Evolutionary conservation across 192 early-diverging fungal genomes (phyloP), one percentile per base, ranked within the genome.

Genomic region (Coemansia umbellata): DNA sequence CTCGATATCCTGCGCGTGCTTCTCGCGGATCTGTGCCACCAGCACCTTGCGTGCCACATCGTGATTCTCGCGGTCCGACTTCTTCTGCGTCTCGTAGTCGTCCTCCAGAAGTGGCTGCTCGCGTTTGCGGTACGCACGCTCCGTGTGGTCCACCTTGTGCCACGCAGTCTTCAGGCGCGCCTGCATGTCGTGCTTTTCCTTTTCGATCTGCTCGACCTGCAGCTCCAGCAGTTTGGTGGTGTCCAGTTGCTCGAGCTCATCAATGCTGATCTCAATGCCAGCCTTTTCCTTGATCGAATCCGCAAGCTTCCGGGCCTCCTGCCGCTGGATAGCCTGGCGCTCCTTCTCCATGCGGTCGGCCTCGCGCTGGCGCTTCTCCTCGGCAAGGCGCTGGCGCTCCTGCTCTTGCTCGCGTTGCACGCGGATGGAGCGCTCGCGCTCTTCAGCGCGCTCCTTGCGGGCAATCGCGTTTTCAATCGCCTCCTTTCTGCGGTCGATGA

Each of bases 31-130:
- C 36, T 85, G 72, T 33, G 81, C 83, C n/a, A 85, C 63, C 47
- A 84, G 80, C 21, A 84, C 84, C 65, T 85, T 83, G 58, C 80
- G 71, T 23, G 88, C 82, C 33, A 81, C 85, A 23, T 89, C 84
- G 68, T 93, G 83, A 69, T 82, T 83, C 39, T 86, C 87, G 55
- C 74, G 73, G 68, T 98, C 97, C n/a, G 62, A 67, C 70, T 80
- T 80, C 73, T 90, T 91, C 73, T 98, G 95, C 31, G 80, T 78
- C 37, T 90, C 91, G 62, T 97, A 95, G 71, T 98, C 95, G 53
- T 88, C 83, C 36, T 84, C 85, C 36, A 97, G 82, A 24, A 96
- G 76, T 37, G 94, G 88, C 59, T 88, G 87, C 79, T 99, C 97
- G 50, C 85, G 84, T 66, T 86, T 82, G 56, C 95, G 90, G 79